Evolutionary conservation across 2,329 filamentous ascomycete species (phyloP).

Genomic region (Gyromitra esculenta): DNA sequence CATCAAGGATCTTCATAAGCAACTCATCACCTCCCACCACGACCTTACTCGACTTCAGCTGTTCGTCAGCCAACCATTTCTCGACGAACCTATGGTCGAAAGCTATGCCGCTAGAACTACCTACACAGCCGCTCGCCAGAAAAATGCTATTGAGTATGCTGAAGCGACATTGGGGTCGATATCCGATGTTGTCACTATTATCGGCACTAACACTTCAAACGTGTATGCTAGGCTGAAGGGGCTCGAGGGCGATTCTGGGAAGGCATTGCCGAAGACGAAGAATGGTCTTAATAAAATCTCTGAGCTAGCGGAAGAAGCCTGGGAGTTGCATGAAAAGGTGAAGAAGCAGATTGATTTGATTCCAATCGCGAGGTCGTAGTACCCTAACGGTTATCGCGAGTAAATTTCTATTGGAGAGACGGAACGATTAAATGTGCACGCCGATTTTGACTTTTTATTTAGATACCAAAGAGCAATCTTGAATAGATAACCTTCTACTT

Average conservation of each 20-base stretch:
- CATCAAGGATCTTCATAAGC: constrained; percentile 3
- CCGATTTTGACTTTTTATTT: too few relatives aligned
- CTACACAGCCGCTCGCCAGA: constrained; percentile 12
- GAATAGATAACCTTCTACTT: too few relatives aligned
- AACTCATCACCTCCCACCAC: constrained; percentile 6
- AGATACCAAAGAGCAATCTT: too few relatives aligned
- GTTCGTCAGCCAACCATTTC: constrained; percentile 11
- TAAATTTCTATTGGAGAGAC: too few relatives aligned
- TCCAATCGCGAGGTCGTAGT: background rate
- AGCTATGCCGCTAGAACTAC: background rate
- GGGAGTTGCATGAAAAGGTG: background rate
- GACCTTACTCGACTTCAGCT: constrained; percentile 1
- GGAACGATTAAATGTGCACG: too few relatives aligned
- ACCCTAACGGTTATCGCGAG: too few relatives aligned
- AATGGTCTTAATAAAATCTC: background rate
- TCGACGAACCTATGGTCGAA: background rate
- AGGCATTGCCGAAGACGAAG: background rate
- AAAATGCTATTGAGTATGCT: constrained; percentile 17
- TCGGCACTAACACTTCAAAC: background rate
- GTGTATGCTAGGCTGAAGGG: background rate
- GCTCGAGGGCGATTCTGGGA: background rate
- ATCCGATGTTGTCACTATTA: background rate
- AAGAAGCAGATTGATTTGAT: background rate
- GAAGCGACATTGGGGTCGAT: constrained; percentile 1
- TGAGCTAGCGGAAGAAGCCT: background rate